Evolutionary conservation across 1,139 yeast species (phyloP).

Genomic region (Protomyces gravidus): DNA sequence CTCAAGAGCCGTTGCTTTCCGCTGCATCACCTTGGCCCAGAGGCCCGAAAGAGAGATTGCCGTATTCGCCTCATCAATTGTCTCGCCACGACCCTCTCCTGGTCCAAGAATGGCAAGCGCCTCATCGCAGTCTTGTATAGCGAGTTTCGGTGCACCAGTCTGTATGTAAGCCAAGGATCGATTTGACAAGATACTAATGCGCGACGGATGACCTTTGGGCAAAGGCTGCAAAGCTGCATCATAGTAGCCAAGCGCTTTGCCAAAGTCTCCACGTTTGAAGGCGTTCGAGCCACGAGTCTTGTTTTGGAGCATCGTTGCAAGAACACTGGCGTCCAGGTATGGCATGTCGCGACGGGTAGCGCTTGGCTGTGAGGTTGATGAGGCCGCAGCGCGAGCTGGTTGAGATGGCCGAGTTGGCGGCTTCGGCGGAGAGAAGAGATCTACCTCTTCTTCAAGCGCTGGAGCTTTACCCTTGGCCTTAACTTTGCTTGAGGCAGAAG

Average conservation of each 20-base stretch:
- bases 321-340: constrained; percentile 11
- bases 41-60: constrained; percentile 53
- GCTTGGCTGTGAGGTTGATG: neutral
- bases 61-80: constrained; percentile 48
- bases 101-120: constrained; percentile 60
- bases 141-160: constrained; percentile 67
- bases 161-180: constrained; percentile 66
- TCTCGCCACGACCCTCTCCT: constrained; percentile 41
- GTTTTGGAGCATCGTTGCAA: constrained; percentile 41
- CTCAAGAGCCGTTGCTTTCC: constrained; percentile 81
- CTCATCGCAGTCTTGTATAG: constrained; percentile 51
- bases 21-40: constrained; percentile 64
- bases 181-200: constrained; percentile 70
- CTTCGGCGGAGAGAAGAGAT: constrained; percentile 19
- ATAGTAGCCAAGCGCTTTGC: constrained; percentile 60
- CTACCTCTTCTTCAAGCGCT: constrained; percentile 6
- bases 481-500: constrained; percentile 1
- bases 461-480: constrained; percentile 9
- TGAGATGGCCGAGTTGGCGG: constrained; percentile 3
- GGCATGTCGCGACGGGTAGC: neutral
- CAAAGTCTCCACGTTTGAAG: constrained; percentile 78
- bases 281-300: constrained; percentile 59
- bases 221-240: constrained; percentile 57
- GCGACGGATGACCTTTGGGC: constrained; percentile 62
- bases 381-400: constrained; percentile 4